These are phyloP conservation scores for Moricandia arvensis DNA, from an alignment of 345 rosid species.

Conservation along the genomic window DNA sequence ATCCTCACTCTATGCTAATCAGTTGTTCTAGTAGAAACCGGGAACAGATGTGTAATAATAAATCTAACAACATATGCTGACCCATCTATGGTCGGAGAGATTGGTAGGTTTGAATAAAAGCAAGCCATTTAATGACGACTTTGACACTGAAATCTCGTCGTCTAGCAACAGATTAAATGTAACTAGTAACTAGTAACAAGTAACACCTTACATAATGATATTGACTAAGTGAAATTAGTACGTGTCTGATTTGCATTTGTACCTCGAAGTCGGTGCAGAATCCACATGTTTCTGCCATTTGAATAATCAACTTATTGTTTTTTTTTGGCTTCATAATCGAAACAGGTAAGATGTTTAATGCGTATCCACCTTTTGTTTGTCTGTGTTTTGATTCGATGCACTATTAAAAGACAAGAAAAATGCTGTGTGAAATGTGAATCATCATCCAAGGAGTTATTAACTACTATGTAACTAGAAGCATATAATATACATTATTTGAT, in stretches of 20 bases:
- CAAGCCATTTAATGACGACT: slow-evolving; percentile 10
- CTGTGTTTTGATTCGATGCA: slow-evolving; percentile 4
- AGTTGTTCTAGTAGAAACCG: neutral
- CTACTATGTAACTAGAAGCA: neutral
- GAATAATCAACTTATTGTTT: neutral
- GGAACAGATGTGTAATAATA: neutral
- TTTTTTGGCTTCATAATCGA: neutral
- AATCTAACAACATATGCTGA: neutral
- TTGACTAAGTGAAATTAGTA: neutral
- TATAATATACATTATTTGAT: neutral
- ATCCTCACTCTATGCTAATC: neutral
- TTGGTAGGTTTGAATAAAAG: neutral
- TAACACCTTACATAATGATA: neutral
- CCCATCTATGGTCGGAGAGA: neutral
- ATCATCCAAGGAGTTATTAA: neutral
- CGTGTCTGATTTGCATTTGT: neutral
- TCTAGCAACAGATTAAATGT: neutral
- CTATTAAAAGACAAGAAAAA: neutral
- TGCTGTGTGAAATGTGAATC: neutral
- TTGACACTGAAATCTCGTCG: neutral
- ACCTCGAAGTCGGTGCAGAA: neutral
- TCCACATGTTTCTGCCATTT: neutral
- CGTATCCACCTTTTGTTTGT: neutral
- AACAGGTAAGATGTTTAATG: neutral
- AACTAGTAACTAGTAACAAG: neutral